These are phyloP conservation scores for Xylariaceae sp. DNA, from an alignment of 2,329 filamentous ascomycete genomes.

Conservation along the genomic window DNA sequence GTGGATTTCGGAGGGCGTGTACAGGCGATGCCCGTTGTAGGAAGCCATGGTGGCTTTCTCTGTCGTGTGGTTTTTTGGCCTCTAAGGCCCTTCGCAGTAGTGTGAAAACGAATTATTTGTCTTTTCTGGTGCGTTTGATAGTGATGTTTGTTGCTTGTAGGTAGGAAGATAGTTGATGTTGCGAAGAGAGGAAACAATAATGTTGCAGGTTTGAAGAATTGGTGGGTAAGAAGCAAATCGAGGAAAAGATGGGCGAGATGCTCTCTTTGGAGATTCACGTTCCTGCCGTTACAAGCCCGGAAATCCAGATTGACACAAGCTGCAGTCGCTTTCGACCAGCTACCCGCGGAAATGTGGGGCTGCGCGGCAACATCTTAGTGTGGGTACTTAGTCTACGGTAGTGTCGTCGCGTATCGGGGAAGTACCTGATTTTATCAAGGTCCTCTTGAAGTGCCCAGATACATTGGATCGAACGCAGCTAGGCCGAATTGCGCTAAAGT, in stretches of 20 bases:
- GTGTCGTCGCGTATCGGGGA: too few species aligned
- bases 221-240: too few species aligned
- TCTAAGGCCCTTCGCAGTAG: not conserved
- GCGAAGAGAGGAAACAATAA: not conserved
- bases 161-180: too few species aligned
- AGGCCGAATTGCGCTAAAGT: too few species aligned
- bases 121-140: not conserved
- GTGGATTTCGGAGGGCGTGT: conserved; percentile 29
- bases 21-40: conserved; percentile 19
- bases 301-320: not conserved
- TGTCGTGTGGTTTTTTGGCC: not conserved
- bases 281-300: not conserved
- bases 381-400: not conserved
- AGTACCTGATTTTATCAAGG: too few species aligned
- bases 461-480: too few species aligned
- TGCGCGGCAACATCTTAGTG: not conserved
- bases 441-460: too few species aligned
- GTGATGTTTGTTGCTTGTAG: too few species aligned
- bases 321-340: not conserved
- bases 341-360: not conserved
- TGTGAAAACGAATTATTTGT: not conserved
- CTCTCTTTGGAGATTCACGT: not conserved
- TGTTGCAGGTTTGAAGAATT: not conserved
- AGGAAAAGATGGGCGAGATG: not conserved
- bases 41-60: conserved; percentile 22